Conservation (phyloP, 176 grass and related monocot genomes). For the Eragrostis curvula region DNA sequence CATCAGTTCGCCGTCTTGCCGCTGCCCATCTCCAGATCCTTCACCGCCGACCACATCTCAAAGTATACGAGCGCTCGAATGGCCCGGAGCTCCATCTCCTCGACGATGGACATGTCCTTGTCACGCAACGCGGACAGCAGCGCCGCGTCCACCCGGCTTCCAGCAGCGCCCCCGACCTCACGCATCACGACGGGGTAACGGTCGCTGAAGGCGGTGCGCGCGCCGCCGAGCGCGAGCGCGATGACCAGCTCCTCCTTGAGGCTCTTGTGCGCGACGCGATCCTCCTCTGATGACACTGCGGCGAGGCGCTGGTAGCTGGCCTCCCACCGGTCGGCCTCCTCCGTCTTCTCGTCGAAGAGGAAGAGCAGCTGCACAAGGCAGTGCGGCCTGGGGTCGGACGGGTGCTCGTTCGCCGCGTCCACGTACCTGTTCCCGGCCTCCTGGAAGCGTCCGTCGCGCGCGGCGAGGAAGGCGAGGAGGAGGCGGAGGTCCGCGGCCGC, state of each 20-base stretch:
- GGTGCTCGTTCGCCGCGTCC: neutral
- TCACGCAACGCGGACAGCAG: neutral
- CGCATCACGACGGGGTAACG: neutral
- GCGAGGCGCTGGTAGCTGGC: neutral
- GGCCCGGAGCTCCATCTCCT: neutral
- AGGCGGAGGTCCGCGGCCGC: conserved; percentile 6
- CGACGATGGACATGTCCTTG: neutral
- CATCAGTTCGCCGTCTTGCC: too few species aligned
- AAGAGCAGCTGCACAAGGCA: neutral
- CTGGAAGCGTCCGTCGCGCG: conserved; percentile 15
- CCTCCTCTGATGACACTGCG: neutral
- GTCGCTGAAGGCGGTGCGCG: neutral
- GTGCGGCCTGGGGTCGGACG: conserved; percentile 1
- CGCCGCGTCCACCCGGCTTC: conserved; percentile 3
- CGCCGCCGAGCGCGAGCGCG: neutral
- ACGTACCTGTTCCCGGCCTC: neutral
- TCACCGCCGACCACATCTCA: neutral
- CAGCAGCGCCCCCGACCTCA: neutral
- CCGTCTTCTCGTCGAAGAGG: neutral
- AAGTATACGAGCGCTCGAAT: neutral
- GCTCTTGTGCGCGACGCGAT: too few species aligned
- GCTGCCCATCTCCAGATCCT: neutral
- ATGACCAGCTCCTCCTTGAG: neutral
- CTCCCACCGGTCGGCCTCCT: neutral
- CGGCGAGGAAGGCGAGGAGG: conserved; percentile 26